Conservation (phyloP, 2,329 filamentous ascomycete species). For the Elsinoe batatas region DNA sequence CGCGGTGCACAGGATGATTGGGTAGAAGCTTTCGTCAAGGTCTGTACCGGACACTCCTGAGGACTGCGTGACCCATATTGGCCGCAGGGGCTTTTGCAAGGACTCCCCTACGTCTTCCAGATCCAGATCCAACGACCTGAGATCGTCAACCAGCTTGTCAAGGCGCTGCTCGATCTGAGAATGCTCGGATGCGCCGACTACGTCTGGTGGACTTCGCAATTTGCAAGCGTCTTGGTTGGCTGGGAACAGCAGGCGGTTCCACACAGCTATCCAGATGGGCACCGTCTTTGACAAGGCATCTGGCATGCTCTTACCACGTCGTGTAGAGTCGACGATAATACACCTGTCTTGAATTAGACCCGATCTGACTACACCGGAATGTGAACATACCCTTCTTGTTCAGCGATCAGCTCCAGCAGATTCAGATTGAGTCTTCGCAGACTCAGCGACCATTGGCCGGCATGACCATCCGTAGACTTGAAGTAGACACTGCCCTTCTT, state of each 20-base stretch:
- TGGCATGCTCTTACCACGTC: slow-evolving; percentile 89
- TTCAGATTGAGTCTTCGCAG: slow-evolving; percentile 76
- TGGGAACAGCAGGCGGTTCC: slow-evolving; percentile 73
- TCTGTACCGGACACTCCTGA: slow-evolving; percentile 26
- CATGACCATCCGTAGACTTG: slow-evolving; percentile 95
- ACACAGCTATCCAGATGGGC: slow-evolving; percentile 82
- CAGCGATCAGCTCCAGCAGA: slow-evolving; percentile 57
- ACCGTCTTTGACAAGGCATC: slow-evolving; percentile 91
- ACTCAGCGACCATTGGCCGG: slow-evolving; percentile 84
- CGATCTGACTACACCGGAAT: not conserved
- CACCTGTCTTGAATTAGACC: slow-evolving; percentile 36
- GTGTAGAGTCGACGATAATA: slow-evolving; percentile 86
- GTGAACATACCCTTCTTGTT: slow-evolving; percentile 52
- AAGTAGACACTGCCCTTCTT: slow-evolving; percentile 80
- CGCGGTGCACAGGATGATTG: slow-evolving; percentile 76
- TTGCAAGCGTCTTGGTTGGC: slow-evolving; percentile 36
- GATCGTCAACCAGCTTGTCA: slow-evolving; percentile 43
- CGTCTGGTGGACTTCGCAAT: slow-evolving; percentile 61
- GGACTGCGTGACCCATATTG: slow-evolving; percentile 70
- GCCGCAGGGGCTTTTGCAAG: slow-evolving; percentile 61
- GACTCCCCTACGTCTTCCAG: slow-evolving; percentile 44
- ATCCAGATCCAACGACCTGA: slow-evolving; percentile 51
- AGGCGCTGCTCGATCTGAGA: slow-evolving; percentile 63
- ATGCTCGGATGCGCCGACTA: slow-evolving; percentile 65
- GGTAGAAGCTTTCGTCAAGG: slow-evolving; percentile 45